Evolutionary conservation across 2,329 filamentous ascomycete genomes (phyloP).

Genomic region (Paraphoma sp.): DNA sequence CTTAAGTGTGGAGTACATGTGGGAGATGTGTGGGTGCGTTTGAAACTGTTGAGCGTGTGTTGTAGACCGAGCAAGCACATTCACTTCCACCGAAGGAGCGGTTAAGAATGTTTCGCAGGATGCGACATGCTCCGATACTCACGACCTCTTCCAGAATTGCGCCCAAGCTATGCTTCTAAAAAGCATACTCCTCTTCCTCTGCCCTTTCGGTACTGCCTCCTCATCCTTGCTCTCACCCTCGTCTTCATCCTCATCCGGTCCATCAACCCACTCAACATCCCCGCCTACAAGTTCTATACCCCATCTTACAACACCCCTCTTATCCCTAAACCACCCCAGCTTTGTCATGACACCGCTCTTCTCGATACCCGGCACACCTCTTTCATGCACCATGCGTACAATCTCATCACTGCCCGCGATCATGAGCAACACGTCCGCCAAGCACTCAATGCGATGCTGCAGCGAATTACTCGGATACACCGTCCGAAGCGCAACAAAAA

Average conservation of each 20-base stretch:
- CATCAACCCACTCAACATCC: conserved; percentile 10
- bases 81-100: no score
- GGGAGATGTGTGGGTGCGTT: no score
- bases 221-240: neutral
- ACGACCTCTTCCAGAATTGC: no score
- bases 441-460: conserved; percentile 6
- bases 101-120: no score
- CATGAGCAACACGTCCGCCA: conserved; percentile 15
- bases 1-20: no score
- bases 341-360: conserved; percentile 6
- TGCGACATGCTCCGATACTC: no score
- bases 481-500: conserved; percentile 8
- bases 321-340: conserved; percentile 21
- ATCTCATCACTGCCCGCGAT: conserved; percentile 13
- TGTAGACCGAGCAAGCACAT: no score
- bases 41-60: no score
- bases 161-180: no score
- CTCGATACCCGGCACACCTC: neutral
- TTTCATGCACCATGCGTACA: conserved; percentile 1
- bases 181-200: no score
- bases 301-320: conserved; percentile 14
- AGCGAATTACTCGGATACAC: conserved; percentile 4
- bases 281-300: conserved; percentile 17
- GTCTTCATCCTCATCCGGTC: neutral
- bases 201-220: no score